phyloP scores from a whole-genome alignment of 371 early-diverging fungal species.

The Blyttiomyces sp. region DNA sequence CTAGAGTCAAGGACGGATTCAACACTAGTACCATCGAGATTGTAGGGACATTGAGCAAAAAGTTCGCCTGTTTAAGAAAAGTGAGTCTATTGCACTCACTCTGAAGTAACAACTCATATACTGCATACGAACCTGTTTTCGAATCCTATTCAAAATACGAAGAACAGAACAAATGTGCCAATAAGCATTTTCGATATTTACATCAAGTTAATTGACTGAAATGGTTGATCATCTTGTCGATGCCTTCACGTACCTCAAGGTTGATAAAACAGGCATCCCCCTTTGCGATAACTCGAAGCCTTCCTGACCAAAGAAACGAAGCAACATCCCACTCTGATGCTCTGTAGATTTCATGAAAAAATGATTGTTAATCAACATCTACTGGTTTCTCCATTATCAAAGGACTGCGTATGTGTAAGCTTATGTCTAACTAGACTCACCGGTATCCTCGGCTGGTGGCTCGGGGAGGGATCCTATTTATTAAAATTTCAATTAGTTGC shows the following conservation, averaged over 20 bases:
- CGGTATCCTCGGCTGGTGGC: slow-evolving; percentile 68
- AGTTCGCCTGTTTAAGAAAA: no score
- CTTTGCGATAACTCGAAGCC: slow-evolving; percentile 69
- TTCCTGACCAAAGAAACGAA: slow-evolving; percentile 77
- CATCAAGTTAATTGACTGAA: no score
- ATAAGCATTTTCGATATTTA: no score
- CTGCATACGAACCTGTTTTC: no score
- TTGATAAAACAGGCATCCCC: slow-evolving; percentile 70
- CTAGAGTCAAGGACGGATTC: slow-evolving; percentile 87
- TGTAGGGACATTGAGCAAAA: slow-evolving; percentile 82
- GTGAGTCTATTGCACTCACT: no score
- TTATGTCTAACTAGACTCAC: slow-evolving; percentile 32
- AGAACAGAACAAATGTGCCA: no score
- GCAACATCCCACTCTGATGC: slow-evolving; percentile 87
- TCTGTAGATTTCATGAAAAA: slow-evolving; percentile 41
- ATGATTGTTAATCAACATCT: no score
- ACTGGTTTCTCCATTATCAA: no score
- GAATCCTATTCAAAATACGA: no score
- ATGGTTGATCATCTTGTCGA: no score
- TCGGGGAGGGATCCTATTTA: slow-evolving; percentile 71
- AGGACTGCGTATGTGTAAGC: not conserved
- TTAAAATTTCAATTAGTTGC: not conserved
- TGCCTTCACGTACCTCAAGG: no score
- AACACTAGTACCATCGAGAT: slow-evolving; percentile 64
- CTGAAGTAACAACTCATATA: no score